Base-by-base conservation (phyloP, 352 stramenopile genomes). In the Phytopythium litorale region DNA sequence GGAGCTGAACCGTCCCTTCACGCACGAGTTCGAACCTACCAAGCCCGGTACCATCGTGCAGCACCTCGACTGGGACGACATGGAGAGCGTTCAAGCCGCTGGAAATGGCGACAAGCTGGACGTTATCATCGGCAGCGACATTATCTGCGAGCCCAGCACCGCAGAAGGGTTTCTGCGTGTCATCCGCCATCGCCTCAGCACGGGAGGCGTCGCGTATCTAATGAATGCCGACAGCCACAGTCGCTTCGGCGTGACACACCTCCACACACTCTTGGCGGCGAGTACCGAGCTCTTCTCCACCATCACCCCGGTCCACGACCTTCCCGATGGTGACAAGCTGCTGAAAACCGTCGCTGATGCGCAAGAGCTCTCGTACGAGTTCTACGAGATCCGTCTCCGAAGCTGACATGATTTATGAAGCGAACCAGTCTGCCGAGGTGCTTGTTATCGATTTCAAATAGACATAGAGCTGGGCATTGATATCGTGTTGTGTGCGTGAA, bases 141-240 rank as follows among this genome's bases (percentile, higher is more conserved):
- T 96, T 66, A 96, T 96, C 54, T 96, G 87, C 64, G 87, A 96
- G 49, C 81, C 87, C 3, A 90, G 77, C 66, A 96, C 87, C 5
- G 87, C 87, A 28, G 87, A 96, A 68, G 87, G 87, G n/a, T 96
- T 96, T 55, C 58, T 92, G 25, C 82, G 84, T 38, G 84, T 93
- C 43, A 74, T 96, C 30, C 78, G 73, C 18, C 68, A 88, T 25
- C 83, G 87, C 3, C 61, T 96, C 13, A 75, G 70, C 28, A 19
- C 66, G 8, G 63, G 79, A 43, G 73, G 73, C 23, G 79, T 92
- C 58, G 84, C 84, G 40, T 95, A 92, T 68, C 78, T 96, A 51
- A 88, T 96, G 67, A 96, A 96, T 64, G 87, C 87, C 28, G 87
- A 92, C 65, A 88, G 81, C 56, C 87, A 96, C 66, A 96, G 87